Evolutionary conservation across 345 rosid species (phyloP).

Genomic region (Hibiscus tridactylites): DNA sequence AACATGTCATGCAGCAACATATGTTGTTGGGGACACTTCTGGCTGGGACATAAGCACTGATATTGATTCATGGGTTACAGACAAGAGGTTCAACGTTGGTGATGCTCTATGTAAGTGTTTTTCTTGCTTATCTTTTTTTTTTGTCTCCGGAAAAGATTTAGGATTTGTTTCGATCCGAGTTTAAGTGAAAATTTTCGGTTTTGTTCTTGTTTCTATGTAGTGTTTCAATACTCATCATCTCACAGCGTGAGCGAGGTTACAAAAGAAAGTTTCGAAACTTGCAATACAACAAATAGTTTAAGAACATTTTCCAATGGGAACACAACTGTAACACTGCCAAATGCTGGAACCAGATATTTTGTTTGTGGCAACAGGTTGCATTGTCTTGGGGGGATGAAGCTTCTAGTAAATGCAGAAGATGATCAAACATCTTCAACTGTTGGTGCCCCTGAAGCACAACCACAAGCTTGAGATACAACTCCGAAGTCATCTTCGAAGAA

Average conservation of each 20-base stretch:
- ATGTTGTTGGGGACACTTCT: slow-evolving; percentile 70
- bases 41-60: slow-evolving; percentile 91
- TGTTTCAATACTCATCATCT: slow-evolving; percentile 60
- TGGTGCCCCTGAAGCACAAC: slow-evolving; percentile 39
- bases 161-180: not conserved
- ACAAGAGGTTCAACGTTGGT: slow-evolving; percentile 65
- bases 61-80: slow-evolving; percentile 61
- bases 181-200: not conserved
- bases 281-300: slow-evolving; percentile 46
- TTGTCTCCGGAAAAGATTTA: not conserved
- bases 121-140: not conserved
- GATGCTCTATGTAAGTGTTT: slow-evolving; percentile 53
- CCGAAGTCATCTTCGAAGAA: slow-evolving; percentile 43
- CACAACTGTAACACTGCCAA: slow-evolving; percentile 55
- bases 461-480: slow-evolving; percentile 8
- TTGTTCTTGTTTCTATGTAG: slow-evolving; percentile 19
- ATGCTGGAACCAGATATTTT: slow-evolving; percentile 55
- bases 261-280: slow-evolving; percentile 33
- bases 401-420: slow-evolving; percentile 39
- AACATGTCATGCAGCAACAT: slow-evolving; percentile 45
- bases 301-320: slow-evolving; percentile 63
- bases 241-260: slow-evolving; percentile 55
- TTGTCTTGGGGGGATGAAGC: slow-evolving; percentile 87
- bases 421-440: slow-evolving; percentile 34
- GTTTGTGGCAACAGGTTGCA: slow-evolving; percentile 51